A percentile compares a stretch with the other conserved stretches of the same genome.
These are phyloP conservation scores for Oryza glumipatula DNA, from an alignment of 176 grass and related monocot species.

Conservation along the genomic window DNA sequence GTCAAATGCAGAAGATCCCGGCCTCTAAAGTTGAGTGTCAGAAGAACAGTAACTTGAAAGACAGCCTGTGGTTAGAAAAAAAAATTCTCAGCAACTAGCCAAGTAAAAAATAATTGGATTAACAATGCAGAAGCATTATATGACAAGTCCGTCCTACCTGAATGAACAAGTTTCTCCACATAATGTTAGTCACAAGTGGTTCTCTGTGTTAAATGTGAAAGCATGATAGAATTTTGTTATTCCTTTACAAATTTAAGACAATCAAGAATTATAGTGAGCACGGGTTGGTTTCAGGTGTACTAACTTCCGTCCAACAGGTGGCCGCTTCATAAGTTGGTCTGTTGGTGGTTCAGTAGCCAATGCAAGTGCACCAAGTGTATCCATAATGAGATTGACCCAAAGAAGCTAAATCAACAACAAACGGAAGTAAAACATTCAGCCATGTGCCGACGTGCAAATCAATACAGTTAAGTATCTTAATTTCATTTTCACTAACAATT, in stretches of 20 bases:
- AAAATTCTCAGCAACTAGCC: conserved; percentile 13
- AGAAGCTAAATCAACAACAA: conserved; percentile 69
- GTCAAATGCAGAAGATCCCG: conserved; percentile 65
- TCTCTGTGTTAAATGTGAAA: conserved; percentile 55
- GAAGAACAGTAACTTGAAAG: conserved; percentile 86
- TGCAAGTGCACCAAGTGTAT: conserved; percentile 96
- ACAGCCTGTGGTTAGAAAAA: conserved; percentile 72
- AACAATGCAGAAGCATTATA: background rate
- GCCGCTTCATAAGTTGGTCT: conserved; percentile 72
- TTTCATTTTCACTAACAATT: conserved; percentile 17
- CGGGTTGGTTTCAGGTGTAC: background rate
- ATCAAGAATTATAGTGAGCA: conserved; percentile 6
- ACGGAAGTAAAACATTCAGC: conserved; percentile 35
- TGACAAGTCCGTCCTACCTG: conserved; percentile 58
- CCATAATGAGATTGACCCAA: conserved; percentile 99
- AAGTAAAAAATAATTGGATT: background rate
- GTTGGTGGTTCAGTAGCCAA: conserved; percentile 98
- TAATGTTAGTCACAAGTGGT: conserved; percentile 91
- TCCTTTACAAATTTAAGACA: conserved; percentile 13
- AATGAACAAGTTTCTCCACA: conserved; percentile 96
- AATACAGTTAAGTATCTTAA: conserved; percentile 8
- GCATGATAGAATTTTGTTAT: conserved; percentile 27
- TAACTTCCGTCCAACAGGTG: conserved; percentile 86
- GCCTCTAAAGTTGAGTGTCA: conserved; percentile 77
- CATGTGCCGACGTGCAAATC: background rate